phyloP scores from a whole-genome alignment of 495 filamentous ascomycete species.

The Neurospora hispaniola region DNA sequence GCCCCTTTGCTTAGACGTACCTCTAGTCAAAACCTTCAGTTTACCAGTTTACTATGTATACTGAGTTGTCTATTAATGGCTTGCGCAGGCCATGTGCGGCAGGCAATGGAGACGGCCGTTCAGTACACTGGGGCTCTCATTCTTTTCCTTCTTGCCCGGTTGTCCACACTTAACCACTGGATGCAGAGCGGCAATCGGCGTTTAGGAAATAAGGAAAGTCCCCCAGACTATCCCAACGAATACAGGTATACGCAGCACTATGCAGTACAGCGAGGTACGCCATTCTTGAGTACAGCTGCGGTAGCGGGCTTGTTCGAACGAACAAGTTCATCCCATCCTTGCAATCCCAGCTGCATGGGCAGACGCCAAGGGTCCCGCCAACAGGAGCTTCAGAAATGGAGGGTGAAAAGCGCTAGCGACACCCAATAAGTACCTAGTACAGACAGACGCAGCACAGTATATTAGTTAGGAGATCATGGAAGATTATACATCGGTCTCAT shows the following conservation, averaged over 20 bases:
- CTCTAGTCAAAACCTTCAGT: not conserved
- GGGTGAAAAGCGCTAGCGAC: no score
- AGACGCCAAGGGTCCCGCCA: constrained; percentile 12
- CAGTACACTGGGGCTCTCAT: not conserved
- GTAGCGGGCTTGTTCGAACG: not conserved
- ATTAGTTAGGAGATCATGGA: no score
- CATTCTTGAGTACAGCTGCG: not conserved
- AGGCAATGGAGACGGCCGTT: not conserved
- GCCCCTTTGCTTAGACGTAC: not conserved
- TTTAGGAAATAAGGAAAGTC: not conserved
- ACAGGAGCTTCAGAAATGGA: not conserved
- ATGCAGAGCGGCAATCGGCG: not conserved
- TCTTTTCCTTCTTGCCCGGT: not conserved
- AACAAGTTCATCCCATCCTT: not conserved
- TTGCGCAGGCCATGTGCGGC: not conserved
- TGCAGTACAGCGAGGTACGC: not conserved
- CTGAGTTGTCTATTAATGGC: not conserved
- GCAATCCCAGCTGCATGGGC: not conserved
- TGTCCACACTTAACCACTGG: not conserved
- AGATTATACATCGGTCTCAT: no score
- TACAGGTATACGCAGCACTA: not conserved
- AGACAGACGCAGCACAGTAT: no score
- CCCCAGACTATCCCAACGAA: not conserved
- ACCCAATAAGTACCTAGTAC: no score
- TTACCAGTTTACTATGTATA: not conserved